Evolutionary conservation across 495 filamentous ascomycete species (phyloP), one percentile per base, ranked within the genome.

Genomic region (Zalerion maritima): DNA sequence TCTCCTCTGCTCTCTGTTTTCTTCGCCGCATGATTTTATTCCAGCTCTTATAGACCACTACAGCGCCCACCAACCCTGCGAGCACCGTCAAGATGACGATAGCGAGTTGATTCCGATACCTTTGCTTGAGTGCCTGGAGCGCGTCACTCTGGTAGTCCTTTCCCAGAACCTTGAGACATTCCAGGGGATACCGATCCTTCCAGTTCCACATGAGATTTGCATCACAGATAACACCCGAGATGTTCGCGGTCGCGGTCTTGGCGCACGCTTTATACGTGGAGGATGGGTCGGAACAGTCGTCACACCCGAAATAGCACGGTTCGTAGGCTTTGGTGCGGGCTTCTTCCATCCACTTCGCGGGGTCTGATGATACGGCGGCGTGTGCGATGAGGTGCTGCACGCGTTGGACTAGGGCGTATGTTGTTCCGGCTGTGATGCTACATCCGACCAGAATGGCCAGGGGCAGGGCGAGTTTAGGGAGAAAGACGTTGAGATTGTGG

Each of bases 181-280:
- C 13, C 12, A 24, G 22, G 1, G 47, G 47, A 18, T 45, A 50
- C n/a, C 41, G 38, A 18, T 47, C 41, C 12, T 24, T 31, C 44
- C 47, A 50, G 36, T 41, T 47, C 43, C 46, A 50, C 41, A 50
- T 50, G 19, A 22, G 27, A 21, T 26, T 35, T 6, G 16, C 44
- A 30, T 45, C 44, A 32, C 47, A 50, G 18, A 26, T 24, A 10
- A 37, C 35, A 18, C 29, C 38, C 4, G 26, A 3, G 12, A 35
- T 29, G n/a, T 29, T 24, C 11, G 14, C 29, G 2, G 4, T 16
- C 4, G 42, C 37, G 3, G 44, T 45, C 18, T 18, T 18, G n/a
- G 27, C 18, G 47, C 47, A 50, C 10, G 43, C 44, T 20, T 47
- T 37, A 20, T 29, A 40, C 0, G 44, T 32, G 23, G 26, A 44